These are phyloP conservation scores for Phaeosphaeria sp. DNA, from an alignment of 2,329 filamentous ascomycete species.

Conservation along the genomic window DNA sequence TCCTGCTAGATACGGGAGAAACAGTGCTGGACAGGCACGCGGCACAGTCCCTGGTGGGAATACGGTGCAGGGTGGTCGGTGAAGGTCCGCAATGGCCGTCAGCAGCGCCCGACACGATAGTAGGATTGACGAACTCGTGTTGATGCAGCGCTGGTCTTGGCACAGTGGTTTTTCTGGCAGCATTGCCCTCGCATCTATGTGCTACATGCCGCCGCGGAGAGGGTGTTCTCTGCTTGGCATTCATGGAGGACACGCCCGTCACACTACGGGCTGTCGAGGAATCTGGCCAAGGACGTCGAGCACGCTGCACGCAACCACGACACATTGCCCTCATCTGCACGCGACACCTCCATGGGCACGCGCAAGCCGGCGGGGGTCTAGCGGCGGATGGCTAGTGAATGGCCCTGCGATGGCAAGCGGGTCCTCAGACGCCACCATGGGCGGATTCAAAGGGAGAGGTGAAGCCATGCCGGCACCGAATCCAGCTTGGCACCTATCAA, in stretches of 20 bases:
- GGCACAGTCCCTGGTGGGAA: background rate
- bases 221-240: background rate
- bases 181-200: conserved; percentile 3
- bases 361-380: background rate
- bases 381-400: background rate
- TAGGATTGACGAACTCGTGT: background rate
- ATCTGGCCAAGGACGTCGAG: background rate
- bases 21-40: background rate
- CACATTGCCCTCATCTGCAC: conserved; percentile 9
- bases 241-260: background rate
- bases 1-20: background rate
- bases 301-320: background rate
- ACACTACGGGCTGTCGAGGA: background rate
- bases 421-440: conserved; percentile 6
- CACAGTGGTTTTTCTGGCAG: background rate
- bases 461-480: conserved; percentile 6
- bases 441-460: conserved; percentile 7
- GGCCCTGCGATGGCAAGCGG: conserved; percentile 3
- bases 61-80: background rate
- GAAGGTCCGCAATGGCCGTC: background rate
- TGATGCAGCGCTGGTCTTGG: background rate
- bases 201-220: conserved; percentile 7
- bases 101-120: background rate
- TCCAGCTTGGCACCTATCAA: conserved; percentile 10
- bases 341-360: conserved; percentile 8